phyloP scores from a whole-genome alignment of 2,329 filamentous ascomycete genomes.

The Didymella exigua region DNA sequence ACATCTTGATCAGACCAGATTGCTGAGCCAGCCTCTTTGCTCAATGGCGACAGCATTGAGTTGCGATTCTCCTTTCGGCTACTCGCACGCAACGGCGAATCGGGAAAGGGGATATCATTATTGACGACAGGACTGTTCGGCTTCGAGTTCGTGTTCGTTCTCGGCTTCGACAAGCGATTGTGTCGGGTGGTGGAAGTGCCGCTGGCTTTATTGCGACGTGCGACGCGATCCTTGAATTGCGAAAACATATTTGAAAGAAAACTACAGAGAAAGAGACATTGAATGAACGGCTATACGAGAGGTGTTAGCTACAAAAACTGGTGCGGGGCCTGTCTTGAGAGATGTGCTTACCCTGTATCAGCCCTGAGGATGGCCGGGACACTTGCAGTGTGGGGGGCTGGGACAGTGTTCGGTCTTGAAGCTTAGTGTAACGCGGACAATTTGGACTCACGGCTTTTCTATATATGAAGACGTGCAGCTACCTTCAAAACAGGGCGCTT shows the following conservation, averaged over 20 bases:
- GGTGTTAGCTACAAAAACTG: background rate
- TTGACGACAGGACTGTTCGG: conserved; percentile 18
- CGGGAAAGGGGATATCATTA: conserved; percentile 30
- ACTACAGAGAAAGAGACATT: conserved; percentile 21
- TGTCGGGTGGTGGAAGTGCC: conserved; percentile 32
- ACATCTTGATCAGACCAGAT: conserved; percentile 27
- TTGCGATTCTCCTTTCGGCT: conserved; percentile 40
- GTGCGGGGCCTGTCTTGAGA: background rate
- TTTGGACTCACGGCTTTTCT: conserved; percentile 19
- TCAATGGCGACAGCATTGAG: conserved; percentile 36
- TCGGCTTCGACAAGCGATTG: conserved; percentile 45
- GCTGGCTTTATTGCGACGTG: conserved; percentile 32
- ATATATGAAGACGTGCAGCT: conserved; percentile 19
- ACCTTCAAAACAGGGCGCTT: conserved; percentile 22
- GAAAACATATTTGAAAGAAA: conserved; percentile 24
- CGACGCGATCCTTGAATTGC: conserved; percentile 24
- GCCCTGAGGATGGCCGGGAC: conserved; percentile 16
- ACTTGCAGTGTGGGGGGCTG: conserved; percentile 16
- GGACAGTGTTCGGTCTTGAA: conserved; percentile 15
- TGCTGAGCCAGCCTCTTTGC: conserved; percentile 29
- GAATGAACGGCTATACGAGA: conserved; percentile 12
- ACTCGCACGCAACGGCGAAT: conserved; percentile 31
- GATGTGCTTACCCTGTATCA: conserved; percentile 8
- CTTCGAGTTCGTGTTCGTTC: conserved; percentile 44
- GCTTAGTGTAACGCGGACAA: conserved; percentile 20